These are phyloP conservation scores for Ascoidea tarda DNA, from an alignment of 805 yeast species.

Conservation along the genomic window DNA sequence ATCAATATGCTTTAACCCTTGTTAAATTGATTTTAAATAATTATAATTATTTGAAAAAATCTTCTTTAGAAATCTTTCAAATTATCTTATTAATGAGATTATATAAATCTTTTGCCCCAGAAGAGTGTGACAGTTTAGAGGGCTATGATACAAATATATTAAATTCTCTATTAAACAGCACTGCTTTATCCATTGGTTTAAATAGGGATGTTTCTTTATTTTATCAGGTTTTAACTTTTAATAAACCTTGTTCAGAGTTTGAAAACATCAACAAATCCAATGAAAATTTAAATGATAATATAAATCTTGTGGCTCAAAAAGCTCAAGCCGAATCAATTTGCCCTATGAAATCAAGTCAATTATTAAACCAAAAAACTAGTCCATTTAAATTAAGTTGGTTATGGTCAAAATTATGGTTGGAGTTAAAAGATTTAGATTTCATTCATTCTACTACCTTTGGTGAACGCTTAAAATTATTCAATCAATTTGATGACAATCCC, in stretches of 20 bases:
- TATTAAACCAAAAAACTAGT: too few species aligned
- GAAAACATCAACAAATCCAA: not conserved
- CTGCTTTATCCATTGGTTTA: slow-evolving; percentile 30
- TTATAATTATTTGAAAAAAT: slow-evolving; percentile 23
- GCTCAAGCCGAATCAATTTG: not conserved
- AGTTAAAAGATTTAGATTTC: not conserved
- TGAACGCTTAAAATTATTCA: not conserved
- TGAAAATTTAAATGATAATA: not conserved
- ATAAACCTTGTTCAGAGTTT: not conserved
- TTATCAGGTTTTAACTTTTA: too few species aligned
- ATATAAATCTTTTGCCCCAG: slow-evolving; percentile 29
- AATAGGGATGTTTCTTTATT: slow-evolving; percentile 19
- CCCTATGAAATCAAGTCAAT: not conserved
- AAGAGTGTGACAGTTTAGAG: slow-evolving; percentile 30
- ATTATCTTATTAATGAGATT: slow-evolving; percentile 23
- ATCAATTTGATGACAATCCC: not conserved
- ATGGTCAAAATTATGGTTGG: not conserved
- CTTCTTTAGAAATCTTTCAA: slow-evolving; percentile 29
- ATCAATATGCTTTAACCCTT: slow-evolving; percentile 22
- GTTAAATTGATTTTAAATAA: slow-evolving; percentile 25
- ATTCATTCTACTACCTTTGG: not conserved
- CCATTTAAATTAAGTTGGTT: not conserved
- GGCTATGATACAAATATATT: slow-evolving; percentile 25
- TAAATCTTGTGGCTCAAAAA: too few species aligned
- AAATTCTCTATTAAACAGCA: slow-evolving; percentile 22